Conservation (phyloP, 202 grass and related monocot species). For the Eragrostis tef region DNA sequence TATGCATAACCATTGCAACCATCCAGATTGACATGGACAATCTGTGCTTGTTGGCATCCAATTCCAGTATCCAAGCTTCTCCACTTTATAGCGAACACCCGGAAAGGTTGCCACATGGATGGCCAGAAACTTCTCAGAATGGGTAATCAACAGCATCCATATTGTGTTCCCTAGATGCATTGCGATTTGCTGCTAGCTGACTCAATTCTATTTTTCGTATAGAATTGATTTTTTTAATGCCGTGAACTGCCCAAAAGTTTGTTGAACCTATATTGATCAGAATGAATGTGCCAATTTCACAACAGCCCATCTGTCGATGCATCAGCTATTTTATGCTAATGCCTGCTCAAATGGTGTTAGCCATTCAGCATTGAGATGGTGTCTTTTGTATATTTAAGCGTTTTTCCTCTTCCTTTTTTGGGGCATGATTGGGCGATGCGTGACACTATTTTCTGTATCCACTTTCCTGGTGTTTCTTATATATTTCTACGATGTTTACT, state of each 20-base stretch:
- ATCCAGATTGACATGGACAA: constrained; percentile 56
- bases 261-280: neutral
- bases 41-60: constrained; percentile 41
- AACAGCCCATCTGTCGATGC: neutral
- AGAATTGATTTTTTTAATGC: constrained; percentile 12
- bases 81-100: constrained; percentile 38
- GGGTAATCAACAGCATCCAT: constrained; percentile 42
- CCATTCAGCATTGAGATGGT: neutral
- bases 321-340: constrained; percentile 5
- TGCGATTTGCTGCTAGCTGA: constrained; percentile 33
- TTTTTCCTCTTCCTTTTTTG: neutral
- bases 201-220: constrained; percentile 35
- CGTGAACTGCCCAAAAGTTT: neutral
- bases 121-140: constrained; percentile 49
- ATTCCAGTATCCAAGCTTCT: constrained; percentile 30
- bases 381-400: neutral
- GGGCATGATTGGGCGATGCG: neutral
- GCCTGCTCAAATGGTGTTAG: neutral
- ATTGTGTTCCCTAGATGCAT: constrained; percentile 33
- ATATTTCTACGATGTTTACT: neutral
- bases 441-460: neutral
- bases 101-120: constrained; percentile 47
- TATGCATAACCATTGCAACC: constrained; percentile 41
- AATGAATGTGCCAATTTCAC: constrained; percentile 17
- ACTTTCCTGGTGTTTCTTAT: neutral